Percentiles rank a stretch among this genome's conserved stretches.
phyloP scores from a whole-genome alignment of 176 grass and related monocot genomes.

The Saccharum spontaneum region DNA sequence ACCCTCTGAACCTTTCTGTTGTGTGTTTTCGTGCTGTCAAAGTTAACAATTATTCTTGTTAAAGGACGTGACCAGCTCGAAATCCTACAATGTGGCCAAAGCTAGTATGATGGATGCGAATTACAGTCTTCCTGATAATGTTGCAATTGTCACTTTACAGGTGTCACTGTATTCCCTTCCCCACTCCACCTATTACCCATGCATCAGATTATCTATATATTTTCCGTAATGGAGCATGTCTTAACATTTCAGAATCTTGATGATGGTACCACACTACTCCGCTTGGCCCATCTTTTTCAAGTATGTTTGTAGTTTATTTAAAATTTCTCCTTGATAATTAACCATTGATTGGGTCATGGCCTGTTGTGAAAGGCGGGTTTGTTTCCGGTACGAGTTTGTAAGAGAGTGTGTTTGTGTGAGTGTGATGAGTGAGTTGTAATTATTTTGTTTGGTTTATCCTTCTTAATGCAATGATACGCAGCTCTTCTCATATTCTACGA shows the following conservation, averaged over 20 bases:
- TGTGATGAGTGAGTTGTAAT: too few species aligned
- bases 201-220: neutral
- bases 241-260: slow-evolving; percentile 64
- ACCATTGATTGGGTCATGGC: neutral
- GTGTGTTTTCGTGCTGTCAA: neutral
- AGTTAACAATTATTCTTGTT: slow-evolving; percentile 19
- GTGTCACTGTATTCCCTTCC: slow-evolving; percentile 22
- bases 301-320: slow-evolving; percentile 31
- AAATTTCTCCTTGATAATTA: slow-evolving; percentile 1
- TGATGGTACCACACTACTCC: slow-evolving; percentile 75
- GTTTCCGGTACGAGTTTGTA: too few species aligned
- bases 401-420: too few species aligned
- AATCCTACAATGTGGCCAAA: slow-evolving; percentile 51
- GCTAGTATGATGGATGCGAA: slow-evolving; percentile 55
- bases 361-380: too few species aligned
- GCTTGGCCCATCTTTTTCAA: slow-evolving; percentile 88
- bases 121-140: slow-evolving; percentile 86
- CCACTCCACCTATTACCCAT: neutral
- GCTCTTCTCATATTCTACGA: too few species aligned
- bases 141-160: slow-evolving; percentile 86
- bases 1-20: neutral
- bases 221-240: neutral
- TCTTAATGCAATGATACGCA: too few species aligned
- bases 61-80: slow-evolving; percentile 67
- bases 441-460: too few species aligned